phyloP scores from a whole-genome alignment of 1,139 yeast species.

The Pichia terricola region DNA sequence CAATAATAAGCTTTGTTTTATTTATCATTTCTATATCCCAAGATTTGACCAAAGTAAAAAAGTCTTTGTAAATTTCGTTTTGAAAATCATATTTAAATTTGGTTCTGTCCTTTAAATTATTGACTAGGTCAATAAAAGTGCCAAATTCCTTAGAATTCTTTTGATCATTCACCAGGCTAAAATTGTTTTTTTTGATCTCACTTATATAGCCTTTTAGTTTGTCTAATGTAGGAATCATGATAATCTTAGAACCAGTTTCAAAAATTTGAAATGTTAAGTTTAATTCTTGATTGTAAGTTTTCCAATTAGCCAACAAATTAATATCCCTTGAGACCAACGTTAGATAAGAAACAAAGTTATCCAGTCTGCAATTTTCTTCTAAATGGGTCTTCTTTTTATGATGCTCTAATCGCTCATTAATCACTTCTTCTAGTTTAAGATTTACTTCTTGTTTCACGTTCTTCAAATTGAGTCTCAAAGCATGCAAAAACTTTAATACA shows the following conservation, averaged over 20 bases:
- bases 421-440: slow-evolving; percentile 3
- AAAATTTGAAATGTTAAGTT: slow-evolving; percentile 15
- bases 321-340: slow-evolving; percentile 17
- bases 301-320: slow-evolving; percentile 19
- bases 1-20: slow-evolving; percentile 16
- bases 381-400: slow-evolving; percentile 6
- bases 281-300: slow-evolving; percentile 14
- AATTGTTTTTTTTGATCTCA: slow-evolving; percentile 5
- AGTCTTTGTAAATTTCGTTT: slow-evolving; percentile 16
- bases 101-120: slow-evolving; percentile 14
- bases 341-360: slow-evolving; percentile 14
- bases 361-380: slow-evolving; percentile 5
- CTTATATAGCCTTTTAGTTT: slow-evolving; percentile 4
- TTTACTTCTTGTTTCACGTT: slow-evolving; percentile 12
- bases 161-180: slow-evolving; percentile 4
- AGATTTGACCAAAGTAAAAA: slow-evolving; percentile 15
- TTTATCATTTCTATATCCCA: slow-evolving; percentile 19
- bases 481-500: slow-evolving; percentile 14
- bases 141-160: slow-evolving; percentile 14
- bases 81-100: slow-evolving; percentile 19
- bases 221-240: slow-evolving; percentile 14
- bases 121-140: slow-evolving; percentile 15
- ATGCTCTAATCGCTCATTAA: slow-evolving; percentile 4
- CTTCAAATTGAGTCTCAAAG: slow-evolving; percentile 13
- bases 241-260: slow-evolving; percentile 13